A percentile compares a stretch with the other conserved stretches of the same genome.
Evolutionary conservation across 2,329 filamentous ascomycete species (phyloP).

Genomic region (Fusarium annulatum): DNA sequence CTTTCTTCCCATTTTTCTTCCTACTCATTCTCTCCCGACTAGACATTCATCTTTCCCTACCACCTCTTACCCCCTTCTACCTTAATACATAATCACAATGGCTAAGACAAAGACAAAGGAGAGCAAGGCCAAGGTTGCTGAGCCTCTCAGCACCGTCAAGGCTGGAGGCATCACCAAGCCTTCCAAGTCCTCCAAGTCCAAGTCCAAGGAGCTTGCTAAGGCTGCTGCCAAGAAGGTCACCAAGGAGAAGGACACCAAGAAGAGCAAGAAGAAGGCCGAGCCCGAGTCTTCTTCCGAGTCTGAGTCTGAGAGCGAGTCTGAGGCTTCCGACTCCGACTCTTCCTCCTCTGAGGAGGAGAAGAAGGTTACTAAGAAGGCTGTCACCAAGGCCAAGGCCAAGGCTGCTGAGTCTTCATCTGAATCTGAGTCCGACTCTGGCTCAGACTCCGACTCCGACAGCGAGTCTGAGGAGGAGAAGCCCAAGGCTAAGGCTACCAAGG

Average conservation of each 20-base stretch:
- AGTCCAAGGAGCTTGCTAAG: constrained; percentile 76
- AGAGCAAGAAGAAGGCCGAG: constrained; percentile 59
- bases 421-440: constrained; percentile 48
- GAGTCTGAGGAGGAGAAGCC: constrained; percentile 51
- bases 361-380: constrained; percentile 53
- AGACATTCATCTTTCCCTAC: constrained; percentile 8
- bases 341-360: constrained; percentile 52
- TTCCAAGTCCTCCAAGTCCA: constrained; percentile 70
- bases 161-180: constrained; percentile 75
- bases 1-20: constrained; percentile 33
- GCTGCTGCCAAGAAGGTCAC: constrained; percentile 63
- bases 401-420: constrained; percentile 48
- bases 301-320: constrained; percentile 54
- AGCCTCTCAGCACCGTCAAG: constrained; percentile 68
- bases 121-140: constrained; percentile 64
- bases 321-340: constrained; percentile 52
- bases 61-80: constrained; percentile 8
- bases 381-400: constrained; percentile 47
- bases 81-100: constrained; percentile 60
- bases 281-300: constrained; percentile 56
- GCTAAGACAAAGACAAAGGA: constrained; percentile 72
- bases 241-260: constrained; percentile 61
- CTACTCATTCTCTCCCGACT: constrained; percentile 16
- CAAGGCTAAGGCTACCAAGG: constrained; percentile 48
- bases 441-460: constrained; percentile 49